These are phyloP conservation scores for Pestalotiopsis sp. DNA, from an alignment of 2,329 filamentous ascomycete species.

Conservation along the genomic window DNA sequence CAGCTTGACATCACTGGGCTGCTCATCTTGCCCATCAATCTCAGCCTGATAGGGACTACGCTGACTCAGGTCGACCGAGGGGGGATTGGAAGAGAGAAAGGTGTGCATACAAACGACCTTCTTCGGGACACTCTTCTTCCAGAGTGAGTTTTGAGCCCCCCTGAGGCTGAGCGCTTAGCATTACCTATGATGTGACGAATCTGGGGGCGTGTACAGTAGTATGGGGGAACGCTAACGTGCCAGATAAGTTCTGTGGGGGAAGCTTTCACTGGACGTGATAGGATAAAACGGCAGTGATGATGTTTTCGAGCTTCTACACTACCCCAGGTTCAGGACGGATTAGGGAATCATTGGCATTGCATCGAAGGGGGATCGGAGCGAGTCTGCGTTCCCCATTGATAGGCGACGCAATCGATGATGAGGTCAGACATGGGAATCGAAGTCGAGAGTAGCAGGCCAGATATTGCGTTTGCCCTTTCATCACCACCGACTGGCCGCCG, in stretches of 20 bases:
- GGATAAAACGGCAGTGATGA: slow-evolving; percentile 11
- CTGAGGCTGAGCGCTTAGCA: neutral
- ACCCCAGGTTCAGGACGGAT: slow-evolving; percentile 27
- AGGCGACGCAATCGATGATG: slow-evolving; percentile 4
- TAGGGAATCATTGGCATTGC: slow-evolving; percentile 6
- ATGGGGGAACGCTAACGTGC: slow-evolving; percentile 10
- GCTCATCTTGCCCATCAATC: neutral
- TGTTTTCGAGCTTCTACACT: slow-evolving; percentile 16
- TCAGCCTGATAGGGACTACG: neutral
- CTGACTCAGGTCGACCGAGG: neutral
- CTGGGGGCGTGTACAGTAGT: neutral
- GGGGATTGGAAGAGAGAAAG: neutral
- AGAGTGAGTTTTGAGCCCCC: neutral
- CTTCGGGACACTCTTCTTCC: neutral
- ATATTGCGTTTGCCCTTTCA: neutral
- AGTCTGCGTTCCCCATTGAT: neutral
- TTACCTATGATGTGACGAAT: slow-evolving; percentile 9
- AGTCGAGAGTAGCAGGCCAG: neutral
- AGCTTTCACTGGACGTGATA: slow-evolving; percentile 21
- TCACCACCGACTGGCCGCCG: slow-evolving; percentile 10
- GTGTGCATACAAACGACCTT: neutral
- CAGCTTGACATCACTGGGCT: slow-evolving; percentile 6
- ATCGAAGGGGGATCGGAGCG: neutral
- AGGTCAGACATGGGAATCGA: slow-evolving; percentile 9
- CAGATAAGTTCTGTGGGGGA: slow-evolving; percentile 26